A percentile compares a stretch with the other conserved stretches of the same genome.
Conservation (phyloP, 345 rosid species). For the Sonneratia caseolaris region DNA sequence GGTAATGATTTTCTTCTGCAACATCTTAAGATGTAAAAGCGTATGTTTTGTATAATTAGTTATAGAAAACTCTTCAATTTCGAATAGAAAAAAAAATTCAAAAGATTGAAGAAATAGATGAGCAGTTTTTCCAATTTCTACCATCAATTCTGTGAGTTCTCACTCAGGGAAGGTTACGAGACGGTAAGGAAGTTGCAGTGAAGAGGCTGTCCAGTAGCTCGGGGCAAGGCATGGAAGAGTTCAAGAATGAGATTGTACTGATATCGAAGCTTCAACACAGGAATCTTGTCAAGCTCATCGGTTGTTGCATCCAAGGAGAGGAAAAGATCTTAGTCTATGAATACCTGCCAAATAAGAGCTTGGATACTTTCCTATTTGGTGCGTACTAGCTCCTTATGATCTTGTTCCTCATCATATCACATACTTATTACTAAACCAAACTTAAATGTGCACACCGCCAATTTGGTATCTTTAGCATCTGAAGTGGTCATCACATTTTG, state of each 20-base stretch:
- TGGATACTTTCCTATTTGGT: slow-evolving; percentile 26
- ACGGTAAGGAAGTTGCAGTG: slow-evolving; percentile 44
- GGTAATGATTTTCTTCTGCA: not conserved
- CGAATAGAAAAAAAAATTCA: too few species aligned
- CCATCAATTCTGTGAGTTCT: not conserved
- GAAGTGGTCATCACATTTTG: too few species aligned
- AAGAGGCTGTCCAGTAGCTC: slow-evolving; percentile 49
- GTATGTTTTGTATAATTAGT: too few species aligned
- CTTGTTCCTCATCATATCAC: not conserved
- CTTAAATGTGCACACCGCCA: too few species aligned
- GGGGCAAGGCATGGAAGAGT: slow-evolving; percentile 48
- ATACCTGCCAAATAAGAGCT: slow-evolving; percentile 28
- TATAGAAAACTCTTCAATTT: too few species aligned
- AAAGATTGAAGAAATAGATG: too few species aligned
- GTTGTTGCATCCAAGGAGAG: slow-evolving; percentile 48
- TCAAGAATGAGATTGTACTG: slow-evolving; percentile 45
- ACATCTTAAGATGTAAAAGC: too few species aligned
- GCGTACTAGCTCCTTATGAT: not conserved
- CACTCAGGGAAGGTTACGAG: slow-evolving; percentile 32
- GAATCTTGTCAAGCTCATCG: slow-evolving; percentile 49
- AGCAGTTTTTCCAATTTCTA: too few species aligned
- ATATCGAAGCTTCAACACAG: slow-evolving; percentile 58
- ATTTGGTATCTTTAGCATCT: too few species aligned
- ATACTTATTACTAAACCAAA: not conserved
- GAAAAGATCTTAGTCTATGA: slow-evolving; percentile 55